Evolutionary conservation across 176 grass and related monocot genomes (phyloP).

Genomic region (Zea mays): Zm-B73-REFERENCE-NAM-5.0 NC_050103.1:169096001-169096500

Average conservation of each 20-base stretch:
- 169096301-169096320: neutral
- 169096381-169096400: neutral
- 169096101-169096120: conserved; percentile 48
- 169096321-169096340: too few species aligned
- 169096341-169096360: neutral
- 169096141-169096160: conserved; percentile 82
- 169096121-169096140: conserved; percentile 68
- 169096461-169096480: neutral
- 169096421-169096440: neutral
- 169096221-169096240: conserved; percentile 50
- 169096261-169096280: conserved; percentile 55
- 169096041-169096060: neutral
- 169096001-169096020: neutral
- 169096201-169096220: conserved; percentile 63
- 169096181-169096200: conserved; percentile 67
- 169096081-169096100: neutral
- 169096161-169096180: conserved; percentile 67
- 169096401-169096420: neutral
- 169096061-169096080: neutral
- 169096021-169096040: neutral
- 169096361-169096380: neutral
- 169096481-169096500: conserved; percentile 1
- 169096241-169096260: conserved; percentile 81
- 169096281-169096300: conserved; percentile 60
- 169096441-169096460: neutral